These are phyloP conservation scores for Kockiozyma suomiensis DNA, from an alignment of 805 yeast species.

Conservation along the genomic window DNA sequence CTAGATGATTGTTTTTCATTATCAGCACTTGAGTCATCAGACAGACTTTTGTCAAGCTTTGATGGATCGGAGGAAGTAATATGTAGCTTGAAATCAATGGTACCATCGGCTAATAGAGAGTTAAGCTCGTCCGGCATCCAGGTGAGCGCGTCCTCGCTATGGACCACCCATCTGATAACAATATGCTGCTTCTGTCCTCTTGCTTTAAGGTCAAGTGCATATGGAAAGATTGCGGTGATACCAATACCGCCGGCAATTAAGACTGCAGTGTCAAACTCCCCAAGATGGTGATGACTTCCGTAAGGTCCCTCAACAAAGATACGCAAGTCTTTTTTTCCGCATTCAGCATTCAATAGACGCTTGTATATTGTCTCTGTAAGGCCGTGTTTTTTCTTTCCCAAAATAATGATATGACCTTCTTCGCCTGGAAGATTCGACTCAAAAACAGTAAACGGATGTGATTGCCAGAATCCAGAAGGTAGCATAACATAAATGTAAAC, in stretches of 20 bases:
- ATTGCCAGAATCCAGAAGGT: constrained; percentile 28
- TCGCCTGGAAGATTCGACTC: constrained; percentile 12
- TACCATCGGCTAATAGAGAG: background rate
- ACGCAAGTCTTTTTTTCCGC: constrained; percentile 37
- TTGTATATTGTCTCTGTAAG: constrained; percentile 14
- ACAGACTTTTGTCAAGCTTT: background rate
- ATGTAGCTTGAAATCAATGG: background rate
- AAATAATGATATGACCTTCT: constrained; percentile 15
- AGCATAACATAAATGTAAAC: constrained; percentile 30
- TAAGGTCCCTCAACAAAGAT: constrained; percentile 61
- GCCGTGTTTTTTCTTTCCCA: constrained; percentile 15
- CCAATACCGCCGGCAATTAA: constrained; percentile 69
- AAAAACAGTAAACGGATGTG: constrained; percentile 31
- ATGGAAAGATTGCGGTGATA: constrained; percentile 57
- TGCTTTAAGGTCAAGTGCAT: constrained; percentile 43
- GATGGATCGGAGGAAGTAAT: background rate
- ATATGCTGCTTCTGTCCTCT: constrained; percentile 19
- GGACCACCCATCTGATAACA: constrained; percentile 21
- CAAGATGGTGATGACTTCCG: constrained; percentile 52
- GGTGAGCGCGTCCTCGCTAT: constrained; percentile 3
- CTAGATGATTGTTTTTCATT: background rate
- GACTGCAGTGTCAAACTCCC: constrained; percentile 51
- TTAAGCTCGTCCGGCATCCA: constrained; percentile 13
- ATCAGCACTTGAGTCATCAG: constrained; percentile 8
- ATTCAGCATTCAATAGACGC: background rate